Conservation (phyloP, 768 basidiomycete genomes). For the Leucocoprinus sp. region DNA sequence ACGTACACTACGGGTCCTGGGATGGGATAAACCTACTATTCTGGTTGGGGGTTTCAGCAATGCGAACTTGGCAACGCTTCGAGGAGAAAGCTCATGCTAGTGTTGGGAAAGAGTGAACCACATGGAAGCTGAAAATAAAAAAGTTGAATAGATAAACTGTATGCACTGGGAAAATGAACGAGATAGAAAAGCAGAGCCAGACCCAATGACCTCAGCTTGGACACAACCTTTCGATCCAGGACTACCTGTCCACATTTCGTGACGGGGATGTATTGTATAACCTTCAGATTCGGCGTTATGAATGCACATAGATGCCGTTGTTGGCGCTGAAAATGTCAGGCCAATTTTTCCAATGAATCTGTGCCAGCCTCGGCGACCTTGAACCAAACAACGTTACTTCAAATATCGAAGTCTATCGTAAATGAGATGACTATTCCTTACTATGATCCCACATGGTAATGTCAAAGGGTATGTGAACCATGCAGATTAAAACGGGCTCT, state of each 20-base stretch:
- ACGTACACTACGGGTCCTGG: slow-evolving; percentile 35
- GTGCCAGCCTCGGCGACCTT: slow-evolving; percentile 37
- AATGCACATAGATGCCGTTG: slow-evolving; percentile 34
- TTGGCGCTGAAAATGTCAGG: slow-evolving; percentile 28
- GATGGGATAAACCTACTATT: slow-evolving; percentile 26
- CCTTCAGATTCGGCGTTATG: slow-evolving; percentile 34
- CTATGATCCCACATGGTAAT: slow-evolving; percentile 31
- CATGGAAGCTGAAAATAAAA: neutral
- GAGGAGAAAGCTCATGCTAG: slow-evolving; percentile 5
- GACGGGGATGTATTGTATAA: slow-evolving; percentile 40
- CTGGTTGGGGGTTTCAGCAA: neutral
- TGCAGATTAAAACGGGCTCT: slow-evolving; percentile 36
- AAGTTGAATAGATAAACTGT: slow-evolving; percentile 15
- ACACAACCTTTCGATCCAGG: too few species aligned
- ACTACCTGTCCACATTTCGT: slow-evolving; percentile 32
- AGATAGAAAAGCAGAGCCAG: slow-evolving; percentile 33
- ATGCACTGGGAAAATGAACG: slow-evolving; percentile 40
- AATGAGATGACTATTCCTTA: slow-evolving; percentile 15
- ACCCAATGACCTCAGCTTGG: slow-evolving; percentile 35
- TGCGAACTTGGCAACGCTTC: too few species aligned
- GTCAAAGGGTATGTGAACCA: slow-evolving; percentile 34
- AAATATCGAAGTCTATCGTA: neutral
- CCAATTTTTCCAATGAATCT: slow-evolving; percentile 33
- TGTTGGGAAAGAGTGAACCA: neutral
- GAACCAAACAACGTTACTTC: slow-evolving; percentile 38